These are phyloP conservation scores for Iberis amara DNA, from an alignment of 441 rosid species.

Conservation along the genomic window DNA sequence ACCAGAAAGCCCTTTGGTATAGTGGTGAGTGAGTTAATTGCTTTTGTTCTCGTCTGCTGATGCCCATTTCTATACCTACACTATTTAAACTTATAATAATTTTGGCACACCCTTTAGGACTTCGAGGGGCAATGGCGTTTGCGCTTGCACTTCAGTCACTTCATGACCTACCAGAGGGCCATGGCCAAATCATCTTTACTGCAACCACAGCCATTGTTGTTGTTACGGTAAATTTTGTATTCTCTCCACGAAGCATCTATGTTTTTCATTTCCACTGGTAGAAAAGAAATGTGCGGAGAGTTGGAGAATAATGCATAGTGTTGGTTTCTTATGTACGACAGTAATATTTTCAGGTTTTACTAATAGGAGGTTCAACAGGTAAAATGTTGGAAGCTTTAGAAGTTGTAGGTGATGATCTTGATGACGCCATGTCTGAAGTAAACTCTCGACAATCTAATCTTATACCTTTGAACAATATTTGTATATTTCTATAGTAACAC, in stretches of 20 bases:
- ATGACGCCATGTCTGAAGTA: conserved; percentile 59
- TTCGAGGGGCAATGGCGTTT: conserved; percentile 98
- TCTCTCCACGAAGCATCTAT: conserved; percentile 10
- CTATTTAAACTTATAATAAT: conserved; percentile 21
- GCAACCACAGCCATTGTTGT: conserved; percentile 93
- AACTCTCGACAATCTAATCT: conserved; percentile 27
- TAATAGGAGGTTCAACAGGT: conserved; percentile 97
- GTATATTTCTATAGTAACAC: conserved; percentile 5
- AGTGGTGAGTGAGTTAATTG: conserved; percentile 59
- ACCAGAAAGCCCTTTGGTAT: conserved; percentile 96
- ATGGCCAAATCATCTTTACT: conserved; percentile 92
- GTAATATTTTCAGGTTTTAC: conserved; percentile 53
- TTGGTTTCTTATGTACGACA: conserved; percentile 14
- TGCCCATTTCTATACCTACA: conserved; percentile 18
- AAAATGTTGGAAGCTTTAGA: conserved; percentile 91
- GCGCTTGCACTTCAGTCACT: conserved; percentile 95
- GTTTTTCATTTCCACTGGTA: conserved; percentile 5
- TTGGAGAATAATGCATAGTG: conserved; percentile 13
- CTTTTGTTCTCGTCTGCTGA: conserved; percentile 6
- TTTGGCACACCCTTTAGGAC: conserved; percentile 48
- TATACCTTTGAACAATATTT: conserved; percentile 8
- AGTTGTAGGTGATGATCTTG: conserved; percentile 75
- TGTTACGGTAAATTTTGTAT: conserved; percentile 54
- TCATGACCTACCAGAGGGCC: conserved; percentile 95
- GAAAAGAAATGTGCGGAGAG: not conserved